Evolutionary conservation across 1,284 basidiomycete species (phyloP).

Genomic region (Boletellus deceptivus): DNA sequence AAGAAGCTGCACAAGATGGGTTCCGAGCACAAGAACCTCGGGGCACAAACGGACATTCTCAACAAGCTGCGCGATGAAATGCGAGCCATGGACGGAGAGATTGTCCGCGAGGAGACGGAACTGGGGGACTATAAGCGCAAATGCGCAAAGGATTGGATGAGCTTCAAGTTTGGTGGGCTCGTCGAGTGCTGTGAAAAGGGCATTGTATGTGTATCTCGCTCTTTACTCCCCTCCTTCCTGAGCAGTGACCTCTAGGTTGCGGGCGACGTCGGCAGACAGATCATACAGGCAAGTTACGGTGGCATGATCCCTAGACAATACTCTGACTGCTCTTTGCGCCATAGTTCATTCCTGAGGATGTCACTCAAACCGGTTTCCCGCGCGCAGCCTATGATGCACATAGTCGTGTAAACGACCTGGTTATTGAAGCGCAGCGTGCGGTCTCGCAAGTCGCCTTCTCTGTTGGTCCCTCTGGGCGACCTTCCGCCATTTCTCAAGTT

Average conservation of each 20-base stretch:
- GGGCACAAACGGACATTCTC: conserved; percentile 72
- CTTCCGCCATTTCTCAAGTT: conserved; percentile 8
- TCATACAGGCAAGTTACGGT: conserved; percentile 58
- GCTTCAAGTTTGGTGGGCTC: conserved; percentile 86
- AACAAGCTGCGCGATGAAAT: conserved; percentile 80
- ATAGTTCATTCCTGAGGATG: conserved; percentile 78
- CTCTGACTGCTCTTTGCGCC: background rate
- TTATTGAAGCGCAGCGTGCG: conserved; percentile 62
- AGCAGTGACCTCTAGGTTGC: conserved; percentile 54
- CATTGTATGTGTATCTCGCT: conserved; percentile 43
- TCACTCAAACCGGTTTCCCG: conserved; percentile 78
- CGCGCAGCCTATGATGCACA: conserved; percentile 72
- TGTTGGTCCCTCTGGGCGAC: conserved; percentile 36
- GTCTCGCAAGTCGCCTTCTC: conserved; percentile 57
- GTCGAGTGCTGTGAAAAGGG: conserved; percentile 87
- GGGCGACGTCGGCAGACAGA: conserved; percentile 77
- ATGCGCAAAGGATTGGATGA: conserved; percentile 70
- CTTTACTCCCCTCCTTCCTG: conserved; percentile 22
- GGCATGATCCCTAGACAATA: too few relatives aligned
- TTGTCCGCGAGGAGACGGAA: conserved; percentile 80
- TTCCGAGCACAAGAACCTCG: conserved; percentile 85
- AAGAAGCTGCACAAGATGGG: conserved; percentile 90
- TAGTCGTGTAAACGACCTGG: conserved; percentile 56
- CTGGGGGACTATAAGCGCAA: conserved; percentile 85
- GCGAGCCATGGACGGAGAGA: conserved; percentile 75